These are phyloP conservation scores for Penicillium brevicompactum DNA, from an alignment of 2,329 filamentous ascomycete species.

Conservation along the genomic window DNA sequence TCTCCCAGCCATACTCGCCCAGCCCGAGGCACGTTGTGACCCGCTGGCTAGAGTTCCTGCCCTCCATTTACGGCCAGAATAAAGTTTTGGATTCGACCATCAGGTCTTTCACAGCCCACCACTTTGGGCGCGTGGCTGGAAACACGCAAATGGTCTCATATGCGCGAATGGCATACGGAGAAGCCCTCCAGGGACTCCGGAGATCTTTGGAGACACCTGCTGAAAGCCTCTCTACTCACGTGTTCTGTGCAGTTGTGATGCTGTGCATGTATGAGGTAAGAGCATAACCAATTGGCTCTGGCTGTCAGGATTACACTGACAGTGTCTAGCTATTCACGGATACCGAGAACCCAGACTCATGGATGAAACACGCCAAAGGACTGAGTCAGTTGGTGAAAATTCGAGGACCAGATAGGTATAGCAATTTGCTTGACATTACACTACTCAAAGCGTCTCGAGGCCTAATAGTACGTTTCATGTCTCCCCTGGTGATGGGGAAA, in stretches of 20 bases:
- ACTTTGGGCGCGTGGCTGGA: slow-evolving; percentile 22
- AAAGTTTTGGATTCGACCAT: slow-evolving; percentile 28
- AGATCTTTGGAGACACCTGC: slow-evolving; percentile 18
- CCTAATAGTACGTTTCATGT: slow-evolving; percentile 23
- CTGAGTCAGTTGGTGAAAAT: slow-evolving; percentile 27
- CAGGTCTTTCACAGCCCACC: slow-evolving; percentile 29
- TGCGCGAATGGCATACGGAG: slow-evolving; percentile 27
- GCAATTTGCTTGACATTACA: slow-evolving; percentile 23
- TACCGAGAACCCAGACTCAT: slow-evolving; percentile 24
- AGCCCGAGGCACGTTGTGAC: slow-evolving; percentile 20
- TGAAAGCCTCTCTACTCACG: slow-evolving; percentile 27
- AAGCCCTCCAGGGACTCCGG: slow-evolving; percentile 27
- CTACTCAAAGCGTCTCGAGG: slow-evolving; percentile 30
- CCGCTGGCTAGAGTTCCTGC: slow-evolving; percentile 29
- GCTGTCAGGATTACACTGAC: neutral
- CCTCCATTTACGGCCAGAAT: slow-evolving; percentile 28
- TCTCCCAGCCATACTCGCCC: slow-evolving; percentile 21
- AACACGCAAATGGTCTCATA: slow-evolving; percentile 27
- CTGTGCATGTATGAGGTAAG: slow-evolving; percentile 33
- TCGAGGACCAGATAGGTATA: slow-evolving; percentile 26
- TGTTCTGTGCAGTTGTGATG: slow-evolving; percentile 34
- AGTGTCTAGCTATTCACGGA: slow-evolving; percentile 29
- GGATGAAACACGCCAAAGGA: slow-evolving; percentile 35
- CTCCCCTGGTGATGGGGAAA: too few relatives aligned
- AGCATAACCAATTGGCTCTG: neutral